Evolutionary conservation across 805 yeast genomes (phyloP).

Genomic region (Saturnispora mendoncae): DNA sequence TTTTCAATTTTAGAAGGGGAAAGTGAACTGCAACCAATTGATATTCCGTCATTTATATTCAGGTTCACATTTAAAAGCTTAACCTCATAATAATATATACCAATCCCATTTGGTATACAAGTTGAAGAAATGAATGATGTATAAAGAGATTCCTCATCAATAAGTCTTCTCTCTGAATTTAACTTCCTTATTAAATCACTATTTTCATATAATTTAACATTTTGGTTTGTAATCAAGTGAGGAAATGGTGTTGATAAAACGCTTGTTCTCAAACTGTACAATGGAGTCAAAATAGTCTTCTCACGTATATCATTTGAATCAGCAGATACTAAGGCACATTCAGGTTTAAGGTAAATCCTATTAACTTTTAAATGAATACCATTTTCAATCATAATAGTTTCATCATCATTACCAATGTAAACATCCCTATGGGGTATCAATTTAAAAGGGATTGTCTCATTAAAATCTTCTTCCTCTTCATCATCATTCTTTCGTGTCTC

Average conservation of each 20-base stretch:
- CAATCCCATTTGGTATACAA: background rate
- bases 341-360: conserved; percentile 2
- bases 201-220: conserved; percentile 3
- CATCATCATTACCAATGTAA: background rate
- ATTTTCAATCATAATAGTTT: background rate
- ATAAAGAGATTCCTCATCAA: conserved; percentile 3
- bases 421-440: conserved; percentile 8
- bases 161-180: conserved; percentile 4
- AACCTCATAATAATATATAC: conserved; percentile 7
- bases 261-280: conserved; percentile 6
- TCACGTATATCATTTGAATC: conserved; percentile 5
- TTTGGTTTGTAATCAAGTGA: background rate
- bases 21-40: background rate
- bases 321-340: conserved; percentile 5
- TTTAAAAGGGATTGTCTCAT: background rate
- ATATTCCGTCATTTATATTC: conserved; percentile 6
- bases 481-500: background rate
- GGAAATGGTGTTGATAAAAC: conserved; percentile 3
- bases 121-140: conserved; percentile 4
- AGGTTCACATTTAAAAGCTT: background rate
- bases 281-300: conserved; percentile 3
- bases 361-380: conserved; percentile 4
- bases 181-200: conserved; percentile 3
- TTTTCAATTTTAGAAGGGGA: background rate
- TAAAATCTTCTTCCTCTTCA: too few species aligned